A percentile compares a stretch with the other conserved stretches of the same genome.
Conservation (phyloP, 192 early-diverging fungal species). For the Umbelopsis isabellina region DNA sequence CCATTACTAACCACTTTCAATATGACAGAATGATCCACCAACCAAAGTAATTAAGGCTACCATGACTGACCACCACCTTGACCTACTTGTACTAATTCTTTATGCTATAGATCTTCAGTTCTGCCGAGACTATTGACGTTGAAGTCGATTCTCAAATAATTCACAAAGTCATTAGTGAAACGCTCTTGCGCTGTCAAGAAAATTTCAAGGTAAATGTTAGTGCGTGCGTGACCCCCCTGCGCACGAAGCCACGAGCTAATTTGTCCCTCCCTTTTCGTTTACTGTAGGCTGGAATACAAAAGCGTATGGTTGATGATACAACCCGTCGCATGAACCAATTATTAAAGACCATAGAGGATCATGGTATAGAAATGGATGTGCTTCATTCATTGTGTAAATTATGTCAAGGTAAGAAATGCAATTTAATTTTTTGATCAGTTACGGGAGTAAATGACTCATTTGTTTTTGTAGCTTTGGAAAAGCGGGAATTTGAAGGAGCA, state of each 20-base stretch:
- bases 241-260: no score
- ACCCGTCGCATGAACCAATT: slow-evolving; percentile 1
- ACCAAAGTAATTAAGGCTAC: slow-evolving; percentile 37
- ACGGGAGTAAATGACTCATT: no score
- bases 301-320: slow-evolving; percentile 20
- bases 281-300: slow-evolving; percentile 19
- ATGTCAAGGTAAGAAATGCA: slow-evolving; percentile 17
- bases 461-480: slow-evolving; percentile 39
- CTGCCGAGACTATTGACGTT: not conserved
- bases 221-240: no score
- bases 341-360: not conserved
- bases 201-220: not conserved
- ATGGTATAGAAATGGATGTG: not conserved
- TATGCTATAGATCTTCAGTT: slow-evolving; percentile 27
- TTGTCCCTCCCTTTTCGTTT: not conserved
- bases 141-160: slow-evolving; percentile 22
- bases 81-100: not conserved
- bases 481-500: slow-evolving; percentile 39
- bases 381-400: slow-evolving; percentile 7
- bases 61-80: not conserved
- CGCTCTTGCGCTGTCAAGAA: not conserved
- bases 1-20: not conserved
- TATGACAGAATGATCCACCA: slow-evolving; percentile 50
- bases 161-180: not conserved
- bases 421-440: not conserved